Conservation (phyloP, 208 protist species). For the Wallacemonas sp. region DNA sequence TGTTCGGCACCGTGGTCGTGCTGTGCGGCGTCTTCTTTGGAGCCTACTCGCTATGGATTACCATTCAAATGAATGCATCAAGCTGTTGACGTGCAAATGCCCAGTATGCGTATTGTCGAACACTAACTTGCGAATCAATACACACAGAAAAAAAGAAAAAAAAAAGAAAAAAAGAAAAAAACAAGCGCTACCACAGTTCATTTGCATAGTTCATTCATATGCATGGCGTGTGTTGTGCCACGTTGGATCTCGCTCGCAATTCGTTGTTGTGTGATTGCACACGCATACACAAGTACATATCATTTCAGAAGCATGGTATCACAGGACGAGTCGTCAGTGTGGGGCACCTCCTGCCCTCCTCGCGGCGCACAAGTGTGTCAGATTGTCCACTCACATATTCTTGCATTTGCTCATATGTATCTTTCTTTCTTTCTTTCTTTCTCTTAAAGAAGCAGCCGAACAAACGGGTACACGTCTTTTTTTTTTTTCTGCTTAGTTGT, state of each 20-base stretch:
- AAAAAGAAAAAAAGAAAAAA: too few relatives aligned
- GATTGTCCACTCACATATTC: slow-evolving; percentile 18
- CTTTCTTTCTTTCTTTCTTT: slow-evolving; percentile 9
- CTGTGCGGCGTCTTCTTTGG: slow-evolving; percentile 44
- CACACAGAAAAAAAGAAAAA: background rate
- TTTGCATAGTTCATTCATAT: too few relatives aligned
- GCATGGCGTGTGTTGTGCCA: too few relatives aligned
- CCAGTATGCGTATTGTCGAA: too few relatives aligned
- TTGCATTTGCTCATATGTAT: slow-evolving; percentile 3
- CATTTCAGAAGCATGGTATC: too few relatives aligned
- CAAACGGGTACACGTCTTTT: slow-evolving; percentile 5
- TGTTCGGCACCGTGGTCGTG: slow-evolving; percentile 46
- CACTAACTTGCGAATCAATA: background rate
- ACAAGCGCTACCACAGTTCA: too few relatives aligned
- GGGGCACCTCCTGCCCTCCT: too few relatives aligned
- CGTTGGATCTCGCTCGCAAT: too few relatives aligned
- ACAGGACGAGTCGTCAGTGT: too few relatives aligned
- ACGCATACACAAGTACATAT: too few relatives aligned
- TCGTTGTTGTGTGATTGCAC: too few relatives aligned
- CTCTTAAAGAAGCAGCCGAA: background rate
- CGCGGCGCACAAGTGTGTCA: too few relatives aligned
- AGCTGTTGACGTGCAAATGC: slow-evolving; percentile 26
- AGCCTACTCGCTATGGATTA: slow-evolving; percentile 48
- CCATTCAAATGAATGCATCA: slow-evolving; percentile 38
- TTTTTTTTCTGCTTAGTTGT: slow-evolving; percentile 3